Evolutionary conservation across 1,284 basidiomycete genomes (phyloP), one percentile per base, ranked within the genome.

Genomic region (Apiotrichum brassicae): DNA sequence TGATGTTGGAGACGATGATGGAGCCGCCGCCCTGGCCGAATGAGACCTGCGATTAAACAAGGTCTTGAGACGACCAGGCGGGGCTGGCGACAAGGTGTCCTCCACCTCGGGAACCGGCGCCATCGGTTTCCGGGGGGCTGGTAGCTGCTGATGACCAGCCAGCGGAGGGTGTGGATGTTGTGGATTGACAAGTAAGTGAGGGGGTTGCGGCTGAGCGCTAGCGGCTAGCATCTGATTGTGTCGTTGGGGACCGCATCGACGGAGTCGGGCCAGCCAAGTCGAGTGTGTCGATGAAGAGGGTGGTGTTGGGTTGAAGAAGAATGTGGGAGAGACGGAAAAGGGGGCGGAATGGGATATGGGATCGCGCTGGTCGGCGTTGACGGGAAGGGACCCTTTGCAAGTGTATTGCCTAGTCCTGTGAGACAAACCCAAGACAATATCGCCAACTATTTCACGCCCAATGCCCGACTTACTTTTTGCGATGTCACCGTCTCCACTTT

Each of bases 21-120:
- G 12, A 11, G 40, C 18, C 4, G 40, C 40, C 39, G 39, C 24
- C 39, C 26, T 13, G 39, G n/a, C 12, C 26, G 18, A 7, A 6
- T 42, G 40, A 19, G 26, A 32, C n/a, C 40, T 28, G 40, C 40
- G 40, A 20, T 19, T 24, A 22, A 43, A 43, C 32, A 34, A 18
- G n/a, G 30, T 33, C 41, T 43, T 33, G 16, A 33, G 30, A 33
- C 32, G 41, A 13, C 32, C 41, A 9, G 41, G 41, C 30, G 41
- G 32, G 20, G 37, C 45, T 26, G 36, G 12, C 25, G 35, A 34
- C 25, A 28, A 22, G n/a, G 33, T 25, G 45, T 46, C 37, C 45
- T 30, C 37, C 26, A 33, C 45, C 28, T 46, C 45, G 45, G 36
- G 36, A 38, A 46, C 45, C 45, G 45, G 37, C 20, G 45, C 38